Base-by-base conservation (phyloP, 495 filamentous ascomycete species). In the Durotheca rogersii region DNA sequence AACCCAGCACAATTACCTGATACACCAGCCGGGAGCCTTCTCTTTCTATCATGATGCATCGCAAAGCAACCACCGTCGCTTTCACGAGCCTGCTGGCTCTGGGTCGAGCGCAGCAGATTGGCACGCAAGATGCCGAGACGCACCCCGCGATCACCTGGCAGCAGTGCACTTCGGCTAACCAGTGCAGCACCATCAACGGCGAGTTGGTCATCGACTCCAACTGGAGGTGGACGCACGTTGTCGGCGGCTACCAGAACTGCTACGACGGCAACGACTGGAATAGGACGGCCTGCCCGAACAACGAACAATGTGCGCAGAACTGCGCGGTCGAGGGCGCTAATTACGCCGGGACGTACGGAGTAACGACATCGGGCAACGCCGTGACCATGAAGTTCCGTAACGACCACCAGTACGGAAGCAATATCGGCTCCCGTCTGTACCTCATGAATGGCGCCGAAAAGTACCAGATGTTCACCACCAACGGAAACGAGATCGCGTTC, bases 401-500 rank as follows among this genome's bases (percentile, higher is more conserved):
- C 38, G 33, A 62, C 53, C 56, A 67, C 58, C 35, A 53, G 14
- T 66, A 70, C 62, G 62, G 62, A 10, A 67, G 63, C 51, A 77
- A 76, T 63, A 61, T 75, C 45, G 72, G 72, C 37, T 69, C 75
- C 25, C 76, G 80, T 43, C 54, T 74, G 14, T 81, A 81, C 61
- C 67, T 82, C 25, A 78, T 81, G 76, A 73, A 68, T 18, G 51
- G 50, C 16, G 58, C 55, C 35, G 72, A 71, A 57, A 73, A 74
- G 47, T 82, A 81, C 67, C 67, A 79, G 59, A 72, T 69, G 67
- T 79, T 81, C 67, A 67, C 68, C 14, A 67, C 77, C 18, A 61
- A 74, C 49, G 74, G 73, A 64, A 76, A 78, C 60, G 79, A 81
- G 65, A 80, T 81, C 69, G 77, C 75, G 46, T 80, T 81, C 56